Percentiles rank a stretch among this genome's conserved stretches.
Evolutionary conservation across 768 basidiomycete genomes (phyloP).

Genomic region (Boletus insuetus): DNA sequence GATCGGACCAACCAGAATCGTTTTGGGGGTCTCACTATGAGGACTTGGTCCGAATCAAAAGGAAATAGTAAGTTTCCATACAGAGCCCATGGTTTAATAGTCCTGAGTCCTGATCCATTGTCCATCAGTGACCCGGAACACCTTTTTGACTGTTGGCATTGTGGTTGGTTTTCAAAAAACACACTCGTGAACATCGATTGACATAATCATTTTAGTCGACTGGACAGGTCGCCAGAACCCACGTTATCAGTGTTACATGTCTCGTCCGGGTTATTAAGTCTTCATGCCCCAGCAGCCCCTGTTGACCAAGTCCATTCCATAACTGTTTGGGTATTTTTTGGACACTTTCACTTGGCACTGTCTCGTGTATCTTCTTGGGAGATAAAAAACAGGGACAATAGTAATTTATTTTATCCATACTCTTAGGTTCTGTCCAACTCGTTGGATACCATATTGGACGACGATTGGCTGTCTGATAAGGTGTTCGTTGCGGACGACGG

Average conservation of each 20-base stretch:
- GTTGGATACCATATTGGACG: too few relatives aligned
- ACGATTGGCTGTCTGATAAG: too few relatives aligned
- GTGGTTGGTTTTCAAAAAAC: not conserved
- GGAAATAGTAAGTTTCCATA: not conserved
- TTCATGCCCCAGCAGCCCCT: too few relatives aligned
- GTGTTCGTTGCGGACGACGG: too few relatives aligned
- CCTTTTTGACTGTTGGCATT: not conserved
- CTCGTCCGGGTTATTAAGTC: not conserved
- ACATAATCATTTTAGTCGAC: not conserved
- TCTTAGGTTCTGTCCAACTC: too few relatives aligned
- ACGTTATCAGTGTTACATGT: not conserved
- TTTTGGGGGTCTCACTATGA: not conserved
- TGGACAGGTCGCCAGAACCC: not conserved
- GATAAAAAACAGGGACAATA: too few relatives aligned
- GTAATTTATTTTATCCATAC: too few relatives aligned
- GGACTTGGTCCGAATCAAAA: not conserved
- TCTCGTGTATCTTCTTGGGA: too few relatives aligned
- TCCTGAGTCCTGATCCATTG: not conserved
- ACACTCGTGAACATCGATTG: not conserved
- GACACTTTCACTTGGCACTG: too few relatives aligned
- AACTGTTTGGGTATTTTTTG: too few relatives aligned
- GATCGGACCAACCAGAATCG: not conserved
- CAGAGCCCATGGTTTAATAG: not conserved
- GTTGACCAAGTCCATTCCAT: too few relatives aligned
- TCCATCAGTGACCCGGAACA: not conserved